Evolutionary conservation across 768 basidiomycete genomes (phyloP), one percentile per base, ranked within the genome.

Genomic region (Daedaleopsis nitida): DNA sequence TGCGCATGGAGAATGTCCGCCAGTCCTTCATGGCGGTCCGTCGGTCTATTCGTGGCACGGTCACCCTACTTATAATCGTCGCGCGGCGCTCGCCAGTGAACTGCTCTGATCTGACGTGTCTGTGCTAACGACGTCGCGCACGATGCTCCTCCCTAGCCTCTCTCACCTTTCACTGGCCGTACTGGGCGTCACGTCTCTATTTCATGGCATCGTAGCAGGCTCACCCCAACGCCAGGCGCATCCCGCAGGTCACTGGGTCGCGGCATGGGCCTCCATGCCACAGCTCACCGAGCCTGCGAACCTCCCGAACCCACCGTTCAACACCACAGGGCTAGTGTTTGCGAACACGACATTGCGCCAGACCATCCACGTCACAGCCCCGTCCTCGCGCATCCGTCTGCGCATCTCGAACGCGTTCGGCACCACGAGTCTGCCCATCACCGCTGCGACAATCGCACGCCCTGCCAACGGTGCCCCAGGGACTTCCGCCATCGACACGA

Each of bases 381-480:
- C 73, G 21, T 77, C 74, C 16, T 60, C 71, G 10, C 70, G 73
- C 24, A 76, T 83, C 60, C 78, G 81, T 27, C 51, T 84, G 19
- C 76, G 78, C 34, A 71, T 84, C 55, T 81, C 80, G 53, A 84
- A 84, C 66, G 76, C 73, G 14, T 84, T 84, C 59, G 81, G 81
- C 4, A 66, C 69, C 1, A 76, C 73, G 35, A 70, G 76, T 55
- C 71, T 82, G 14, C 74, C 75, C 42, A 80, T 82, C 56, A 80
- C 78, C n/a, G 75, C 76, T 3, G 79, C 74, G 5, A 78, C 77
- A 38, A 68, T 83, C 50, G 80, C 80, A 0, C 67, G 78, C 2
- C 80, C 82, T 5, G 53, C 66, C 0, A 71, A 72, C 39, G 77
- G 75, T 8, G 64, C 69, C 8, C 74, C 79, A 8, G 81, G 80